Percentiles rank a stretch among this genome's conserved stretches.
These are phyloP conservation scores for Sordariomycetes sp. DNA, from an alignment of 2,329 filamentous ascomycete genomes.

Conservation along the genomic window DNA sequence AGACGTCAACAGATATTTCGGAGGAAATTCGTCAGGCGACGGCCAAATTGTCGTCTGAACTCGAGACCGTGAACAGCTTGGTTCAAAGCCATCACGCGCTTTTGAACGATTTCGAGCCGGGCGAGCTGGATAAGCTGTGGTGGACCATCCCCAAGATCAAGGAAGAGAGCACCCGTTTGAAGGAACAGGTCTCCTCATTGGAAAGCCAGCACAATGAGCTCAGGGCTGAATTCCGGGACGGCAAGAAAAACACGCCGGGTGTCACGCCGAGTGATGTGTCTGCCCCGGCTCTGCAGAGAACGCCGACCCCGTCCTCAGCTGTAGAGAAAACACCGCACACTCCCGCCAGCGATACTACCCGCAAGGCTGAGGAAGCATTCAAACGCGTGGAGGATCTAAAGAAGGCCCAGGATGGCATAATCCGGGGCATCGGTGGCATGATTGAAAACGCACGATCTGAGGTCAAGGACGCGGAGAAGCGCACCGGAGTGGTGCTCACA, in stretches of 20 bases:
- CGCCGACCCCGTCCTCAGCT: not conserved
- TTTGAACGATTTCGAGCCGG: not conserved
- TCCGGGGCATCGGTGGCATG: not conserved
- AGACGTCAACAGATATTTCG: not conserved
- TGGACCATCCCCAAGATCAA: not conserved
- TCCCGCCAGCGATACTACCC: not conserved
- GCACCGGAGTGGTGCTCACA: not conserved
- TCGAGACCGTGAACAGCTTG: not conserved
- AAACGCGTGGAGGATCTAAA: not conserved
- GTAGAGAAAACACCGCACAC: not conserved
- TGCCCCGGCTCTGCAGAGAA: not conserved
- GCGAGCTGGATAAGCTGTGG: not conserved
- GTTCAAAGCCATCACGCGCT: not conserved
- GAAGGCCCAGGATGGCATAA: not conserved
- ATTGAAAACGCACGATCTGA: not conserved
- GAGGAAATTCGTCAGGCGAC: not conserved
- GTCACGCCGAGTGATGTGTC: not conserved
- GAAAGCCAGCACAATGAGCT: not conserved
- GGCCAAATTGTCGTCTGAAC: not conserved
- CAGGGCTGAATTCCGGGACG: not conserved
- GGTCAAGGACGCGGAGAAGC: not conserved
- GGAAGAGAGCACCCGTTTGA: not conserved
- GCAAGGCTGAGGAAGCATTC: not conserved
- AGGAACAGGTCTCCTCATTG: not conserved
- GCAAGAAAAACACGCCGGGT: not conserved